Conservation (phyloP, 129 eudicot species). For the Arctium lappa region DNA sequence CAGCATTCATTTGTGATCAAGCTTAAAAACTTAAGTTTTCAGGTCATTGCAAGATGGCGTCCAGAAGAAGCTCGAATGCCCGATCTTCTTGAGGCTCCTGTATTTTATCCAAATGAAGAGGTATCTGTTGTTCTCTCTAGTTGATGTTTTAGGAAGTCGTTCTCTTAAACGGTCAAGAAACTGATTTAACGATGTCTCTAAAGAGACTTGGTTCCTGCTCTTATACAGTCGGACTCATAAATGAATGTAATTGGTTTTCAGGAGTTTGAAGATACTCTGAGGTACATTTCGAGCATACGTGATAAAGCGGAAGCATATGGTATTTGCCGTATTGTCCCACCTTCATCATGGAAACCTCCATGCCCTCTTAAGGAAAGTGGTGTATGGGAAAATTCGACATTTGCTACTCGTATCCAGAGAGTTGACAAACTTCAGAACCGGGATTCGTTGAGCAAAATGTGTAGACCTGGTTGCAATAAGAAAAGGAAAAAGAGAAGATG, state of each 20-base stretch:
- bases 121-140: constrained; percentile 24
- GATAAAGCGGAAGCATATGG: constrained; percentile 79
- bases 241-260: constrained; percentile 18
- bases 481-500: constrained; percentile 79
- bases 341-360: constrained; percentile 96
- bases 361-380: constrained; percentile 60
- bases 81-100: constrained; percentile 85
- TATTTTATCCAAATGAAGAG: constrained; percentile 93
- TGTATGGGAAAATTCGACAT: constrained; percentile 74
- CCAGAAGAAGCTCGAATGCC: constrained; percentile 83
- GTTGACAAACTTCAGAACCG: constrained; percentile 95
- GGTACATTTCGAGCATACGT: constrained; percentile 74
- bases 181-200: not conserved
- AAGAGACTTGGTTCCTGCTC: not conserved
- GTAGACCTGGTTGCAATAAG: constrained; percentile 45
- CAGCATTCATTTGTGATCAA: not conserved
- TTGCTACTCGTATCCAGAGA: constrained; percentile 79
- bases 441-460: constrained; percentile 47
- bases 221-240: not conserved
- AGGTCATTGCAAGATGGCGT: constrained; percentile 94
- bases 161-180: not conserved
- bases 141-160: not conserved
- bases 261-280: constrained; percentile 89
- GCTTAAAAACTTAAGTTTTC: constrained; percentile 11
- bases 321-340: constrained; percentile 95